These are phyloP conservation scores for Phaeosphaeria sp. DNA, from an alignment of 2,329 filamentous ascomycete species.

Conservation along the genomic window DNA sequence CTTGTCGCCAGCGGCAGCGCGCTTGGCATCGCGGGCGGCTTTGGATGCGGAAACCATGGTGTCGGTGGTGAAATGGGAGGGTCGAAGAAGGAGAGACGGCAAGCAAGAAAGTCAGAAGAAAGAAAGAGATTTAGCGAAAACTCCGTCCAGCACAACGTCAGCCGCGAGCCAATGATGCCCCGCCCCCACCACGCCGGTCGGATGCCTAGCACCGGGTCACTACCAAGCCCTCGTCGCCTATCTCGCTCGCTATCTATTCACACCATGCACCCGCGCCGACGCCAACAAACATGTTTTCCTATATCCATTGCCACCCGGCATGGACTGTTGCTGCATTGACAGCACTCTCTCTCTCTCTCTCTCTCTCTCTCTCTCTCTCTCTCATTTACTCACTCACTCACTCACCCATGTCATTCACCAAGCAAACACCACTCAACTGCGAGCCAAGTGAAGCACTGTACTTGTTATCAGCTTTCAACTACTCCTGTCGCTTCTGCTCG, in stretches of 20 bases:
- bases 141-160: not conserved
- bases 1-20: conserved; percentile 64
- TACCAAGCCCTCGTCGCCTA: not conserved
- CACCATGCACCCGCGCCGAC: not conserved
- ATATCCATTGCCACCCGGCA: not conserved
- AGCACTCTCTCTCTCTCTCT: too few species aligned
- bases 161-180: not conserved
- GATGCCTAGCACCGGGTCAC: not conserved
- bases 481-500: conserved; percentile 19
- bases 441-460: not conserved
- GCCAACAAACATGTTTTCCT: not conserved
- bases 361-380: too few species aligned
- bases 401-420: not conserved
- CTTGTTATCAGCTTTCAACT: not conserved
- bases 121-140: not conserved
- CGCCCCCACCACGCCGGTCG: not conserved
- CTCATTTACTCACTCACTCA: too few species aligned
- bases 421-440: too few species aligned
- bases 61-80: conserved; percentile 17
- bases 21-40: conserved; percentile 71
- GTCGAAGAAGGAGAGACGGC: not conserved
- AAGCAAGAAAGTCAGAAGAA: not conserved
- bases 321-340: not conserved
- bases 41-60: conserved; percentile 73
- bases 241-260: not conserved